These are phyloP conservation scores for Cryptomeria japonica DNA, from an alignment of 75 land plant genomes.

Conservation along the genomic window DNA sequence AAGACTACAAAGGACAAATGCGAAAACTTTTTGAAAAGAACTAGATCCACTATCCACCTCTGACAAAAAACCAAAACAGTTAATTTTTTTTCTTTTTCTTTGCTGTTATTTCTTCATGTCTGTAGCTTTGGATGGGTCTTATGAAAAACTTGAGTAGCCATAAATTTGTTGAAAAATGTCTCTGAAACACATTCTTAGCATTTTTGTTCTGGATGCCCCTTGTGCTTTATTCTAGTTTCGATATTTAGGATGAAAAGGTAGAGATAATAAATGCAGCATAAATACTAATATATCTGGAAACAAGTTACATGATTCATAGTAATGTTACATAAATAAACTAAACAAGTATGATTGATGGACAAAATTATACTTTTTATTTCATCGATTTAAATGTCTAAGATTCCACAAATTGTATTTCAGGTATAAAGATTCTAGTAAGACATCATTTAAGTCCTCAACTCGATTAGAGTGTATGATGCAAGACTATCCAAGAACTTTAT, in stretches of 20 bases:
- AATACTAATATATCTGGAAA: background rate
- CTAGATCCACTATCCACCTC: background rate
- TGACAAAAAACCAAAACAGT: background rate
- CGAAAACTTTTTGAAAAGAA: background rate
- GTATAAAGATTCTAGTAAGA: slow-evolving; percentile 86
- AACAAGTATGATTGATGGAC: background rate
- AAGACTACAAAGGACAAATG: background rate
- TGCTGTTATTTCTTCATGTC: background rate
- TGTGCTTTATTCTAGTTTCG: background rate
- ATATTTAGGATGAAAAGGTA: background rate
- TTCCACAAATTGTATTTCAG: slow-evolving; percentile 34
- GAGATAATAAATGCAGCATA: background rate
- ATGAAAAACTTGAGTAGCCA: background rate
- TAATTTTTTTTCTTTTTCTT: background rate
- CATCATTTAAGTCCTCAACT: slow-evolving; percentile 93
- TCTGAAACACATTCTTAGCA: background rate
- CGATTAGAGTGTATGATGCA: slow-evolving; percentile 99
- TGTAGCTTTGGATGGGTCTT: background rate
- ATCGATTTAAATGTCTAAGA: background rate
- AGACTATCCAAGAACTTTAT: slow-evolving; percentile 91
- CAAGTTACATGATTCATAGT: background rate
- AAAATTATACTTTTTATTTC: background rate
- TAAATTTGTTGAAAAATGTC: background rate
- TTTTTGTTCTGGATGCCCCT: background rate
- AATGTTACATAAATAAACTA: background rate